Conservation (phyloP, 192 early-diverging fungal genomes). For the Spizellomyces sp. region DNA sequence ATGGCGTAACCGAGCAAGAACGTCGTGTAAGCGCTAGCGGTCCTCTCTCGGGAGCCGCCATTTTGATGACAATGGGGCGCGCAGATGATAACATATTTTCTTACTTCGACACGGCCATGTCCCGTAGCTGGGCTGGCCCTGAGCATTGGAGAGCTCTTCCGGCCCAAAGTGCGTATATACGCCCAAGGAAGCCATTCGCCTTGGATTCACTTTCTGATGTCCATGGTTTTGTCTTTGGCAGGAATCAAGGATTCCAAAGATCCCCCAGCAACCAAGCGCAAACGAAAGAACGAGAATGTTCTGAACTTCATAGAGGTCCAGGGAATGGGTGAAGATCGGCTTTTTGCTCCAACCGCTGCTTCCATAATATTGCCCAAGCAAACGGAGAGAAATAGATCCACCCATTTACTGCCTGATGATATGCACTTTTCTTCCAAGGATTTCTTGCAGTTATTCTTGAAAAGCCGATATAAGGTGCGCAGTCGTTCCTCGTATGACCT, state of each 20-base stretch:
- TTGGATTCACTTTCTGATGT: neutral
- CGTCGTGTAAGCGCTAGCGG: neutral
- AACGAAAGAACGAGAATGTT: neutral
- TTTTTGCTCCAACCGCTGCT: slow-evolving; percentile 71
- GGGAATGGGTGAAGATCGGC: slow-evolving; percentile 12
- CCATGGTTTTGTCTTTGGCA: slow-evolving; percentile 9
- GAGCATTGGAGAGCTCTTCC: slow-evolving; percentile 77
- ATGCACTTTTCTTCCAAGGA: slow-evolving; percentile 71
- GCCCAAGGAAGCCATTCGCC: no score
- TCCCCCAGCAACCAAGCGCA: neutral
- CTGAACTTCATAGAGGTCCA: neutral
- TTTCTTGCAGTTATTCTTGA: slow-evolving; percentile 59
- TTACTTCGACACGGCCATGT: slow-evolving; percentile 85
- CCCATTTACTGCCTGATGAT: slow-evolving; percentile 83
- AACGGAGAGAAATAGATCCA: slow-evolving; percentile 45
- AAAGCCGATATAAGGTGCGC: slow-evolving; percentile 42
- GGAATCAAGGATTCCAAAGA: slow-evolving; percentile 4
- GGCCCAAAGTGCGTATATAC: slow-evolving; percentile 5
- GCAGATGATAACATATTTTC: slow-evolving; percentile 68
- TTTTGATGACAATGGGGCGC: slow-evolving; percentile 12
- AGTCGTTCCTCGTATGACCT: neutral
- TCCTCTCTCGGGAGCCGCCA: neutral
- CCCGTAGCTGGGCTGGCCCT: slow-evolving; percentile 90
- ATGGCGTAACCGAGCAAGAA: neutral
- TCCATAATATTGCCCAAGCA: slow-evolving; percentile 61